Conservation (phyloP, 148 eudicot species). For the Pouteria glomerata region DNA sequence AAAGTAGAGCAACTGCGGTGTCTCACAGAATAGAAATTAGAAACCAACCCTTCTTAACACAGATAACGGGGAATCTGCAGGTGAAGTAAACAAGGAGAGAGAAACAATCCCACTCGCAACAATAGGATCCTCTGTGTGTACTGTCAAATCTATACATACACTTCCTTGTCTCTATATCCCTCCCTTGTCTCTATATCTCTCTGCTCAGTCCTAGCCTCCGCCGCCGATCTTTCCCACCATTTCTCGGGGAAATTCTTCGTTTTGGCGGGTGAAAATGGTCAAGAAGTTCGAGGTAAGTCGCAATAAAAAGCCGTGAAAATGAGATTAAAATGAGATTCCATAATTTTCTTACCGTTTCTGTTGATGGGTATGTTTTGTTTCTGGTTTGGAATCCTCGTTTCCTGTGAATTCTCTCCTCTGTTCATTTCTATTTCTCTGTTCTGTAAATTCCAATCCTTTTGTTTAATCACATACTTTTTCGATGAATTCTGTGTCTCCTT, state of each 20-base stretch:
- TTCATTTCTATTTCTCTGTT: constrained; percentile 5
- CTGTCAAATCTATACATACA: constrained; percentile 16
- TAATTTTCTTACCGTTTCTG: neutral
- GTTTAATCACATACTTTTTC: neutral
- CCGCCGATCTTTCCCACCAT: constrained; percentile 5
- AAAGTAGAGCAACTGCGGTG: too few relatives aligned
- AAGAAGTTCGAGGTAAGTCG: constrained; percentile 11
- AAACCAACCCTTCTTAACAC: too few relatives aligned
- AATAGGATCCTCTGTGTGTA: constrained; percentile 4
- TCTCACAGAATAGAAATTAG: too few relatives aligned
- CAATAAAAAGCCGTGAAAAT: neutral
- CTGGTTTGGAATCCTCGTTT: neutral
- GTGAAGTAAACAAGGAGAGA: constrained; percentile 23
- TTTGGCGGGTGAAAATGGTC: neutral
- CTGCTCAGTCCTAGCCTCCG: neutral
- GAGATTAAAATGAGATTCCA: neutral
- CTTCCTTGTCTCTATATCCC: constrained; percentile 2
- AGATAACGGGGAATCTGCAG: constrained; percentile 18
- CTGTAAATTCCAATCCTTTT: constrained; percentile 2
- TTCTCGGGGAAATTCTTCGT: constrained; percentile 2
- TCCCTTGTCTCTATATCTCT: constrained; percentile 11
- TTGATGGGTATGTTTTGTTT: constrained; percentile 5
- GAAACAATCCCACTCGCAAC: neutral
- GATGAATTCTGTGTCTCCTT: neutral
- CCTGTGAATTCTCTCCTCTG: neutral